Evolutionary conservation across 305 asterid species (phyloP).

Genomic region (Rubia tinctorum): DNA sequence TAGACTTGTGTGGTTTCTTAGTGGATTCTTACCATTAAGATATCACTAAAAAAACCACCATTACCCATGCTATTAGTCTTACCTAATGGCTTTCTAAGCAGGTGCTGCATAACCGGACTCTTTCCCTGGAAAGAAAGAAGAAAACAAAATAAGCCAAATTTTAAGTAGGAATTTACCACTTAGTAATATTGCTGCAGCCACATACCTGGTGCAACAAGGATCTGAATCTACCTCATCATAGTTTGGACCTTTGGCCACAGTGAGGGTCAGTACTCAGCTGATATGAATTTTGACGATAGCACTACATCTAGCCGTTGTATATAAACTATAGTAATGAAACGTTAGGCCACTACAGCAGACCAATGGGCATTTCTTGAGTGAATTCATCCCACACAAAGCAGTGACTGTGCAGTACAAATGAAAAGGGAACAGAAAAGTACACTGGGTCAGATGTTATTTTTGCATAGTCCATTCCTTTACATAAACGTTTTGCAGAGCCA

Average conservation of each 20-base stretch:
- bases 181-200: too few species aligned
- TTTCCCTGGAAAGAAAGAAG: background rate
- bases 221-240: background rate
- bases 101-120: background rate
- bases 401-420: background rate
- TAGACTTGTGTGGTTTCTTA: too few species aligned
- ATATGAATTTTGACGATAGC: background rate
- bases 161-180: too few species aligned
- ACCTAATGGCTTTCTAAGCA: too few species aligned
- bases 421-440: background rate
- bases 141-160: background rate
- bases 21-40: too few species aligned
- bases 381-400: background rate
- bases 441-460: background rate
- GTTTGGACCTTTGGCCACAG: background rate
- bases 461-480: background rate
- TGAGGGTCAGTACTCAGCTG: background rate
- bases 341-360: background rate
- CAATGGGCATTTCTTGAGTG: background rate
- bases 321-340: background rate
- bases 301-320: background rate
- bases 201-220: background rate
- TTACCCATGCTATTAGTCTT: too few species aligned
- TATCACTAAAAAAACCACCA: too few species aligned
- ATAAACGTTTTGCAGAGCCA: background rate